A percentile compares a stretch with the other conserved stretches of the same genome.
Conservation (phyloP, 345 rosid genomes). For the Pistacia atlantica region DNA sequence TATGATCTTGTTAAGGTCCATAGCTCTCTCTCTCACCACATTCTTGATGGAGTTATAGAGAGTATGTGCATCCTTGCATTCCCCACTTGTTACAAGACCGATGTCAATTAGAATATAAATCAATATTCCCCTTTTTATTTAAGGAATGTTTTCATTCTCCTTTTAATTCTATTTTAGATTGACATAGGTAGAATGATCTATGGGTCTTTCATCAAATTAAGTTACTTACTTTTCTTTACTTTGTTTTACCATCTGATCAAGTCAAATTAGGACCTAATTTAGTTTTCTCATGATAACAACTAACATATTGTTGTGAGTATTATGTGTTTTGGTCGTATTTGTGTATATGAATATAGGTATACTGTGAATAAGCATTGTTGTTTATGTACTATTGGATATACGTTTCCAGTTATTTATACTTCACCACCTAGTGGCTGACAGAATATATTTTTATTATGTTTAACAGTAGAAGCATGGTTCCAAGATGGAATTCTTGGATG, state of each 20-base stretch:
- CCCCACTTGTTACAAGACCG: no score
- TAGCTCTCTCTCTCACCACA: no score
- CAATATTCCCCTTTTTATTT: neutral
- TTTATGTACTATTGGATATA: neutral
- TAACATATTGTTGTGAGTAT: neutral
- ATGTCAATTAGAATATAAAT: neutral
- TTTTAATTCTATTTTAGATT: neutral
- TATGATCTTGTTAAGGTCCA: no score
- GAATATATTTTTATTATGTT: conserved; percentile 10
- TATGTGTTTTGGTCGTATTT: neutral
- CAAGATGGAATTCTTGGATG: conserved; percentile 97
- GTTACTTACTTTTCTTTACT: neutral
- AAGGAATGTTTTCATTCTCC: neutral
- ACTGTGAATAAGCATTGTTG: neutral
- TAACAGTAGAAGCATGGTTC: conserved; percentile 96
- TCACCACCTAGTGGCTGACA: neutral
- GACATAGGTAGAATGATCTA: neutral
- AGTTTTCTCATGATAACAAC: neutral
- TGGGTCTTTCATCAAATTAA: neutral
- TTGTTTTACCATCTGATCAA: neutral
- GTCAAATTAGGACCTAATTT: neutral
- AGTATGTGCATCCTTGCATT: no score
- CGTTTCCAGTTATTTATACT: neutral
- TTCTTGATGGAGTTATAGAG: no score
- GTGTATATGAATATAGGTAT: neutral